Evolutionary conservation across 2,329 filamentous ascomycete genomes (phyloP), one percentile per base, ranked within the genome.

Genomic region (Madurella mycetomatis): DNA sequence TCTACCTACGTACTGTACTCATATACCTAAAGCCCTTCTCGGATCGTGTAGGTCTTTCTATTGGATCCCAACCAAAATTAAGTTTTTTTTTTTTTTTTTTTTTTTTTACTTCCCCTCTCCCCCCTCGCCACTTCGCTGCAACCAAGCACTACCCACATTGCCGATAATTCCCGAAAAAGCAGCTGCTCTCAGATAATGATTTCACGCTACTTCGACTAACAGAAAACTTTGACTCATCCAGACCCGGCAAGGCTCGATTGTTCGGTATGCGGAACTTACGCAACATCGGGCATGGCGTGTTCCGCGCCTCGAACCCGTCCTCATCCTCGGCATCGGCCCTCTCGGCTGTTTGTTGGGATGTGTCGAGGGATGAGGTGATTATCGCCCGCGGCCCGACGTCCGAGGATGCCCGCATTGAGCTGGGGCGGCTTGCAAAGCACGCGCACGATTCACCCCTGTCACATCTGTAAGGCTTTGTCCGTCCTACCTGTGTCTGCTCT

Each of bases 331-430:
- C 80, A 49, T 71, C 78, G 59, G 77, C 82, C 57, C 77, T 94
- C 65, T 87, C 89, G 50, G 86, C 90, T 31, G 83, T 86, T 53
- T 87, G 90, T 66, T 97, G 92, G 92, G 91, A 97, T 73, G 80
- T 86, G 47, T 80, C 84, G 57, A 84, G 82, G 60, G 87, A 94
- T 70, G 83, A 88, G 57, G 72, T 94, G 50, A 79, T 99, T 64
- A 92, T 87, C 73, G 85, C 90, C 50, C 87, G 92, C 76, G 92
- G 94, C 8, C 94, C 92, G 59, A 86, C 84, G 3, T 76, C 82
- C 67, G 76, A 80, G 63, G 84, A 83, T 68, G 77, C 86, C 53
- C 76, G 84, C 49, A 88, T 99, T 64, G 86, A 92, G 70, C 78
- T 97, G 56, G 68, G 81, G 45, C 77, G 82, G 58, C 65, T 85